phyloP scores from a whole-genome alignment of 2,329 filamentous ascomycete genomes.

The Periconia macrospinosa region DNA sequence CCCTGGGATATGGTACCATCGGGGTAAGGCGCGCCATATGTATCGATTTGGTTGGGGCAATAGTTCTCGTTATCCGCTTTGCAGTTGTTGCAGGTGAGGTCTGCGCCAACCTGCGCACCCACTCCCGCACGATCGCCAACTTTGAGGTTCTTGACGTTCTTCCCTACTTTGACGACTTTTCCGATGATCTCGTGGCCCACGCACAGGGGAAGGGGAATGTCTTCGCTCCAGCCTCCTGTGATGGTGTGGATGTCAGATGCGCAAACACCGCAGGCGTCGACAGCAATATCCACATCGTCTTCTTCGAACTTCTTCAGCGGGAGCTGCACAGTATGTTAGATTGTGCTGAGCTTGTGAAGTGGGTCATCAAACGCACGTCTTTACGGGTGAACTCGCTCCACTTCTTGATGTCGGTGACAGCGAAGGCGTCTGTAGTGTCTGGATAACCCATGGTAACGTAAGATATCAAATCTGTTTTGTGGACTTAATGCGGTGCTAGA shows the following conservation, averaged over 20 bases:
- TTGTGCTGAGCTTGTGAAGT: not conserved
- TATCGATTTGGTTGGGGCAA: conserved; percentile 54
- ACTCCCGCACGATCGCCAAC: conserved; percentile 51
- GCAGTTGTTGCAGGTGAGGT: conserved; percentile 55
- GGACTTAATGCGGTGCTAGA: too few species aligned
- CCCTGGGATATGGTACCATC: conserved; percentile 67
- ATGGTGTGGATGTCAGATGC: conserved; percentile 54
- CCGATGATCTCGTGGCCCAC: conserved; percentile 66
- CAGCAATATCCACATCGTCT: conserved; percentile 84
- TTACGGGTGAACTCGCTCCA: conserved; percentile 62
- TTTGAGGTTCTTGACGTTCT: conserved; percentile 54
- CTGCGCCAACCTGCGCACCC: conserved; percentile 54
- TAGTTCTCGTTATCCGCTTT: conserved; percentile 58
- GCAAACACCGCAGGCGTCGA: conserved; percentile 62
- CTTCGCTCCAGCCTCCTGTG: conserved; percentile 64
- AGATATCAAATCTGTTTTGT: not conserved
- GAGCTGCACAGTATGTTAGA: conserved; percentile 56
- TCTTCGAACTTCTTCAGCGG: conserved; percentile 84
- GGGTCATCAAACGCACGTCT: conserved; percentile 51
- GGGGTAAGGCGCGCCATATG: conserved; percentile 53
- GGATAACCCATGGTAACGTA: conserved; percentile 52
- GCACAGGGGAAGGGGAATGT: conserved; percentile 63
- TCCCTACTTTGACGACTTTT: conserved; percentile 53
- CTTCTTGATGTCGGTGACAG: conserved; percentile 61
- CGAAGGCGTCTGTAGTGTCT: conserved; percentile 54